Evolutionary conservation across 176 grass and related monocot species (phyloP).

Genomic region (Hsuehochloa calcarea): DNA sequence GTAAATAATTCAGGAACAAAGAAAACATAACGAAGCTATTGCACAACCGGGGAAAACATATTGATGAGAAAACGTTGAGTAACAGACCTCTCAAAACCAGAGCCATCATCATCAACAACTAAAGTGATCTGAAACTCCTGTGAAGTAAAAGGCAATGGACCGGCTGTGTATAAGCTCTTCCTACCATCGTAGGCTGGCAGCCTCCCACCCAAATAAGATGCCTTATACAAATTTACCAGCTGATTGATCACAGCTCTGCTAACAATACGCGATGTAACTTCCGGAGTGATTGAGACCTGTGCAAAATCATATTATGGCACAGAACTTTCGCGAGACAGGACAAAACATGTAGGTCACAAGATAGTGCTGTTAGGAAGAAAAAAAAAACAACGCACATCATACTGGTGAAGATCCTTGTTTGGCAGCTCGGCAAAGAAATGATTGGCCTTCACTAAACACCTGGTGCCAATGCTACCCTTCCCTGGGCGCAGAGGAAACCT

Average conservation of each 20-base stretch:
- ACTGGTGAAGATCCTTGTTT: conserved; percentile 90
- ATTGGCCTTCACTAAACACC: conserved; percentile 80
- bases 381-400: conserved; percentile 50
- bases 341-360: not conserved
- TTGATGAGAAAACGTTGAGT: not conserved
- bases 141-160: conserved; percentile 67
- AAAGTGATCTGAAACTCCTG: conserved; percentile 67
- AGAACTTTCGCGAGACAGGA: not conserved
- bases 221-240: conserved; percentile 54
- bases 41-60: not conserved
- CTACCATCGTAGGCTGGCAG: conserved; percentile 85
- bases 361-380: not conserved
- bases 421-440: conserved; percentile 84
- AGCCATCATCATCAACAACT: conserved; percentile 61
- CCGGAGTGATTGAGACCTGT: conserved; percentile 71
- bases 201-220: conserved; percentile 68
- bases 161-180: conserved; percentile 82
- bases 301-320: not conserved
- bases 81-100: conserved; percentile 55
- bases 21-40: not conserved
- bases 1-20: not conserved
- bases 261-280: conserved; percentile 60
- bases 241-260: conserved; percentile 59
- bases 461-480: conserved; percentile 62
- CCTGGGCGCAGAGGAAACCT: conserved; percentile 74